Conservation (phyloP, 805 yeast genomes). For the Jamesozyma gamospora region DNA sequence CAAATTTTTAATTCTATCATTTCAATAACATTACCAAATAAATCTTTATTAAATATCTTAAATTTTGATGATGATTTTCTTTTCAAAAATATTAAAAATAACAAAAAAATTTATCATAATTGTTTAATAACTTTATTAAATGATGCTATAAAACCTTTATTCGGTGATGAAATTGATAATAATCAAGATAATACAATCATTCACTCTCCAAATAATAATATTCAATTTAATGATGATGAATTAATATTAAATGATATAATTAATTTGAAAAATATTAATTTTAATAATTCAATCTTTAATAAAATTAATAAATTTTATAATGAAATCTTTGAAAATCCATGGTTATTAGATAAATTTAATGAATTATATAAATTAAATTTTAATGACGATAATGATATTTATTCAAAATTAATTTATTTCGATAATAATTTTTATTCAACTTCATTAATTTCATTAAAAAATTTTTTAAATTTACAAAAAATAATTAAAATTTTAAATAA, state of each 20-base stretch:
- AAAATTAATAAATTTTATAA: constrained; percentile 9
- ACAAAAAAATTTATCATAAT: constrained; percentile 8
- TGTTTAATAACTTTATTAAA: constrained; percentile 7
- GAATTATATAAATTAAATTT: constrained; percentile 2
- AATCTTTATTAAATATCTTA: constrained; percentile 3
- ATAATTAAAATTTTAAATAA: constrained; percentile 2
- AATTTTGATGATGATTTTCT: constrained; percentile 6
- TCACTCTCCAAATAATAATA: not conserved
- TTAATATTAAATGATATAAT: constrained; percentile 6
- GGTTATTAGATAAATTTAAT: constrained; percentile 12
- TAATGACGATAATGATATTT: not conserved
- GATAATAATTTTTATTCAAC: constrained; percentile 10
- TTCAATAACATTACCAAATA: constrained; percentile 10
- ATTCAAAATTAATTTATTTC: constrained; percentile 3
- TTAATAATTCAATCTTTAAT: constrained; percentile 8
- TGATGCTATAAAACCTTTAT: constrained; percentile 7
- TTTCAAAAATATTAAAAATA: constrained; percentile 1
- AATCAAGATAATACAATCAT: no score
- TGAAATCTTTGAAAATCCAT: constrained; percentile 8
- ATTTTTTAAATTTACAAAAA: constrained; percentile 6
- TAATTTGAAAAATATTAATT: constrained; percentile 5
- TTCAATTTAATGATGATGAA: not conserved
- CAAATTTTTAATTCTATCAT: constrained; percentile 6
- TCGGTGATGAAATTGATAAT: constrained; percentile 4
- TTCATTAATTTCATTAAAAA: constrained; percentile 6